Evolutionary conservation across 139 green algal genomes (phyloP), one percentile per base, ranked within the genome.

Genomic region (Chlamydomonas applanata): DNA sequence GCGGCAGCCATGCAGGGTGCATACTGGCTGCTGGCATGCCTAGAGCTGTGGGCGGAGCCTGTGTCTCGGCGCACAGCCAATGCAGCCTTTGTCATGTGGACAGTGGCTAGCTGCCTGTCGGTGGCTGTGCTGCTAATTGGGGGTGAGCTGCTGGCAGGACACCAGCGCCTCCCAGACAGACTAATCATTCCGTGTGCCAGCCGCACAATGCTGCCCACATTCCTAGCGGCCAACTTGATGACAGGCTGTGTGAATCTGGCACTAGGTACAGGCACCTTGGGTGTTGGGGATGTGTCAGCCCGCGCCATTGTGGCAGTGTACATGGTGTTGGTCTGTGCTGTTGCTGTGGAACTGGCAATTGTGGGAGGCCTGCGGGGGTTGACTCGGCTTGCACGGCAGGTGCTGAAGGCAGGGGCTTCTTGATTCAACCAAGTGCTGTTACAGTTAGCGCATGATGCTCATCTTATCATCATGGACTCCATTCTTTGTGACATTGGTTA

Each of bases 181-280:
- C 27, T 65, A 4, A 2, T 56, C 29, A 53, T 70, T 32, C 4
- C 40, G 13, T 60, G 45, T 32, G 62, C 89, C 33, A 90, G 79
- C 67, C 32, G 40, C 22, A 71, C 79, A 59, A 89, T 90, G 81
- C 83, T 97, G 60, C 34, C 76, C 0, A 25, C 89, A 9, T 97
- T 97, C 72, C 73, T 97, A 36, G 35, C 76, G 7, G 92, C 89
- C 25, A 97, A 97, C 73, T 27, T 97, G 56, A 30, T 93, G 44
- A 97, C 92, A 3, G 91, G 90, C 2, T 27, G 44, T 1, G 75
- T 91, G 14, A 92, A 92, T 67, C 27, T 86, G 64, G 40, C 40
- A 49, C 24, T 71, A 27, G 54, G 16, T 4, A 64, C 72, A 17
- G 56, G 76, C 56, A 83, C 72, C 16, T 63, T 79, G 63, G 4